A percentile compares a stretch with the other conserved stretches of the same genome.
These are phyloP conservation scores for Termitomyces eurrhizus DNA, from an alignment of 768 basidiomycete genomes.

Conservation along the genomic window DNA sequence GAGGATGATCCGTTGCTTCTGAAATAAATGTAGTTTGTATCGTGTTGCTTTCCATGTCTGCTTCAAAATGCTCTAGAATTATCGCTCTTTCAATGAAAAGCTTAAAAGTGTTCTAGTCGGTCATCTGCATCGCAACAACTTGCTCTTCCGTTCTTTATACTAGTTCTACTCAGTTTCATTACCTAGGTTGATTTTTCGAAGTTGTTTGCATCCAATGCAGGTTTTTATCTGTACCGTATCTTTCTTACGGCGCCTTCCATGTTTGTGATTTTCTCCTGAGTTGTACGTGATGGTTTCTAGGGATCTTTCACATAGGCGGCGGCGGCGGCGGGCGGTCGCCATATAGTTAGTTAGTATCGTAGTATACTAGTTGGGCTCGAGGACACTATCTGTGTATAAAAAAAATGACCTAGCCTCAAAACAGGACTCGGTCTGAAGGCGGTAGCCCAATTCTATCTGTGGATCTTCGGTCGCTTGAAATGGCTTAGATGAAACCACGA, in stretches of 20 bases:
- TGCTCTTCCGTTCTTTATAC: background rate
- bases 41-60: background rate
- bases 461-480: background rate
- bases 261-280: background rate
- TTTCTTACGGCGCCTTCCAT: background rate
- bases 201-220: background rate
- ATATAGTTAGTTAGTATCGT: background rate
- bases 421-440: background rate
- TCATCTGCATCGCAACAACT: background rate
- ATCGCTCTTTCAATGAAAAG: background rate
- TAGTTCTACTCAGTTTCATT: background rate
- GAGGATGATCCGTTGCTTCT: slow-evolving; percentile 18
- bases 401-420: background rate
- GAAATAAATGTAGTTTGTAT: slow-evolving; percentile 1
- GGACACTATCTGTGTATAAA: background rate
- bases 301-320: background rate
- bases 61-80: background rate
- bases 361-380: too few relatives aligned
- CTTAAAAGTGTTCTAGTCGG: background rate
- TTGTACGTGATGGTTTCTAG: background rate
- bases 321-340: background rate
- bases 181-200: background rate
- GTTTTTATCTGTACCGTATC: background rate
- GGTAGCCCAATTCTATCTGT: background rate
- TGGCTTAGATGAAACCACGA: background rate